A percentile compares a stretch with the other conserved stretches of the same genome.
phyloP scores from a whole-genome alignment of 2,329 filamentous ascomycete genomes.

The Rhynchosporium secalis region DNA sequence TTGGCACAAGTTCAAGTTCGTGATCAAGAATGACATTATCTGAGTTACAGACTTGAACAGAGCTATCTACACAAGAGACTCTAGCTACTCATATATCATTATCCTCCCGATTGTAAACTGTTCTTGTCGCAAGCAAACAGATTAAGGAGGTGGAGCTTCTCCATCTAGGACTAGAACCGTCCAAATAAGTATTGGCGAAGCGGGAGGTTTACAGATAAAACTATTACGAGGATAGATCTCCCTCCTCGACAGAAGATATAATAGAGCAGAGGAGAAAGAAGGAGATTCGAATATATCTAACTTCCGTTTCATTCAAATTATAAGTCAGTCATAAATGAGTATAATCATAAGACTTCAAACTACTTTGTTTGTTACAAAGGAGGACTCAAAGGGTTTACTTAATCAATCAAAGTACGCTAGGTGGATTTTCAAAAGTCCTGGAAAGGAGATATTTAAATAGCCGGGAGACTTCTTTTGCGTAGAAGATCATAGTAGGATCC shows the following conservation, averaged over 20 bases:
- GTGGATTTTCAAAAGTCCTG: conserved; percentile 19
- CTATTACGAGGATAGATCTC: conserved; percentile 14
- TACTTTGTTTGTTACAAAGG: conserved; percentile 19
- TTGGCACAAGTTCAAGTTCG: no score
- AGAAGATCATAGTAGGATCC: conserved; percentile 20
- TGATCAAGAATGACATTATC: no score
- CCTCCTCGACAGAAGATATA: conserved; percentile 9
- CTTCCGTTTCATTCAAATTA: no score
- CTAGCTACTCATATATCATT: no score
- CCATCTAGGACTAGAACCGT: no score
- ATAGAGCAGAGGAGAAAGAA: conserved; percentile 13
- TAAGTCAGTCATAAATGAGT: no score
- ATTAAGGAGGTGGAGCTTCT: no score
- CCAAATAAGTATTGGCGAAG: no score
- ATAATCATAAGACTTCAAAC: conserved; percentile 19
- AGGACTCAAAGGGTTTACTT: conserved; percentile 26
- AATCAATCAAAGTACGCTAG: conserved; percentile 24
- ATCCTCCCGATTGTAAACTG: no score
- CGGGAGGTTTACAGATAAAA: conserved; percentile 13
- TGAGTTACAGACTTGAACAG: no score
- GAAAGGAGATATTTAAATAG: conserved; percentile 14
- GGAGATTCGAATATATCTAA: conserved; percentile 23
- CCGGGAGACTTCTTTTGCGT: conserved; percentile 17
- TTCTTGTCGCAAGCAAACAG: no score
- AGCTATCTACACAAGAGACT: no score